phyloP scores from a whole-genome alignment of 164 flowering plant genomes.

The Dillenia turbinata region DNA sequence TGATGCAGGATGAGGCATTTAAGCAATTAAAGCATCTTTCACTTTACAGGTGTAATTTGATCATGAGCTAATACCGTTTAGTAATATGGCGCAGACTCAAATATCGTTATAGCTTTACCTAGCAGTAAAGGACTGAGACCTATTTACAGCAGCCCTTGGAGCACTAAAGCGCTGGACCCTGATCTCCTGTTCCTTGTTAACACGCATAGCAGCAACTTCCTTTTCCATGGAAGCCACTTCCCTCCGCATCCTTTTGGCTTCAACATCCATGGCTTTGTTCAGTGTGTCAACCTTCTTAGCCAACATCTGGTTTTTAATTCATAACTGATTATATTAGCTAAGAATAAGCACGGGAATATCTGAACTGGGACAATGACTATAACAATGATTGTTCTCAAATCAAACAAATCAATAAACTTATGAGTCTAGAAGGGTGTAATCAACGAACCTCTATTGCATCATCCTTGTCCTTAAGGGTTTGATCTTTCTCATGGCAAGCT shows the following conservation, averaged over 20 bases:
- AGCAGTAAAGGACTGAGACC: slow-evolving; percentile 33
- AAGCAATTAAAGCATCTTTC: no score
- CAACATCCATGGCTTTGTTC: slow-evolving; percentile 72
- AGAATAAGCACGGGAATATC: no score
- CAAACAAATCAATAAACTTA: background rate
- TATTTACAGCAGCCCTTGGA: slow-evolving; percentile 36
- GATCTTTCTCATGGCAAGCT: slow-evolving; percentile 65
- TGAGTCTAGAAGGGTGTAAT: background rate
- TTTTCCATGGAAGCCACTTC: slow-evolving; percentile 71
- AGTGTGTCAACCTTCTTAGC: slow-evolving; percentile 70
- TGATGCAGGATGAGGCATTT: no score
- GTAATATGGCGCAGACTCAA: no score
- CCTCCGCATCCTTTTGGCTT: slow-evolving; percentile 71
- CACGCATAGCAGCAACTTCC: slow-evolving; percentile 60
- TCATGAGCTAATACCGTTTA: no score
- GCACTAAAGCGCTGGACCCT: slow-evolving; percentile 30
- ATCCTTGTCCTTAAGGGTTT: slow-evolving; percentile 65
- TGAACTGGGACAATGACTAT: no score
- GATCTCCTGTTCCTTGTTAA: slow-evolving; percentile 39
- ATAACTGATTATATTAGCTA: no score
- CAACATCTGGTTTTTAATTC: slow-evolving; percentile 43
- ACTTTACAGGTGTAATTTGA: no score
- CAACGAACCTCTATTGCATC: slow-evolving; percentile 59
- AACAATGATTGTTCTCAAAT: no score
- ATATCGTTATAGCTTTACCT: slow-evolving; percentile 20